Percentiles rank a stretch among this genome's conserved stretches.
Conservation (phyloP, 306 rosid species). For the Lithocarpus polystachyus region DNA sequence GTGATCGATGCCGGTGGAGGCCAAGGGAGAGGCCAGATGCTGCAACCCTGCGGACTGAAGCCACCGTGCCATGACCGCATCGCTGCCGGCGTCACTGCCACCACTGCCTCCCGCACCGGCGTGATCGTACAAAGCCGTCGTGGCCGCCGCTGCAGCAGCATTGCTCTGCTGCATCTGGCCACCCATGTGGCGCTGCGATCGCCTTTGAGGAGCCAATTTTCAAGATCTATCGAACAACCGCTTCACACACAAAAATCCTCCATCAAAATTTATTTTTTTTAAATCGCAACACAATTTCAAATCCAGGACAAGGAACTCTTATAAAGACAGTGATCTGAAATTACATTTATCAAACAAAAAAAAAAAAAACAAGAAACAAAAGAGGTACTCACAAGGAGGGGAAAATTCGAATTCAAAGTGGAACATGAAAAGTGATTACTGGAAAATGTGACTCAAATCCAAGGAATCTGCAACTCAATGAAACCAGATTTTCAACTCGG, state of each 20-base stretch:
- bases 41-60: slow-evolving; percentile 97
- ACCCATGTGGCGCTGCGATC: slow-evolving; percentile 99
- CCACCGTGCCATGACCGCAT: slow-evolving; percentile 99
- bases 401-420: slow-evolving; percentile 51
- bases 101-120: slow-evolving; percentile 62
- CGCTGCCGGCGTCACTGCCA: slow-evolving; percentile 81
- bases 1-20: slow-evolving; percentile 66
- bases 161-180: slow-evolving; percentile 99
- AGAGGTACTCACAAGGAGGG: slow-evolving; percentile 56
- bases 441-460: slow-evolving; percentile 35
- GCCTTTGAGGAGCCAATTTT: slow-evolving; percentile 99
- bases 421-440: slow-evolving; percentile 59
- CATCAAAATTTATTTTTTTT: not conserved
- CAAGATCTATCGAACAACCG: slow-evolving; percentile 65
- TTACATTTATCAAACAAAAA: not conserved
- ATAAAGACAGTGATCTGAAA: not conserved
- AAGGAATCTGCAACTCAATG: slow-evolving; percentile 31
- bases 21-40: slow-evolving; percentile 99
- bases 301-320: not conserved
- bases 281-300: not conserved
- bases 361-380: not conserved
- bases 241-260: slow-evolving; percentile 35
- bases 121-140: slow-evolving; percentile 45
- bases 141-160: slow-evolving; percentile 90
- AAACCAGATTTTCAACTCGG: slow-evolving; percentile 13